Percentiles rank a stretch among this genome's conserved stretches.
Evolutionary conservation across 768 basidiomycete genomes (phyloP).

Genomic region (Suillus cothurnatus): DNA sequence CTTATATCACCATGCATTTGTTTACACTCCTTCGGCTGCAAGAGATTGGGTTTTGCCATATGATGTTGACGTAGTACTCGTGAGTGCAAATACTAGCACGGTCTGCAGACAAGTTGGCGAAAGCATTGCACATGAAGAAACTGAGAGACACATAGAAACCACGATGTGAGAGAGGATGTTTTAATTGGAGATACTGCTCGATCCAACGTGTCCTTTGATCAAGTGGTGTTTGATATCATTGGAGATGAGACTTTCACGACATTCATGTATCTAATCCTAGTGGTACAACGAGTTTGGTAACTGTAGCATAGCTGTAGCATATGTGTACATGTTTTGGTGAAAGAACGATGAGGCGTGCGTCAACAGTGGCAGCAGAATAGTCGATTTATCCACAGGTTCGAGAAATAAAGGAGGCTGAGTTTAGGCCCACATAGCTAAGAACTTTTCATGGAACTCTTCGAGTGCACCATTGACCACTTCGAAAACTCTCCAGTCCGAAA

Average conservation of each 20-base stretch:
- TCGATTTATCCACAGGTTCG: neutral
- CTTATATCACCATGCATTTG: constrained; percentile 71
- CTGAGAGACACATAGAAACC: too few species aligned
- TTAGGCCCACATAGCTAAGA: constrained; percentile 63
- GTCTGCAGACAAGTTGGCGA: too few species aligned
- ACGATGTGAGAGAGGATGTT: constrained; percentile 20
- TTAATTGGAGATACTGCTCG: constrained; percentile 32
- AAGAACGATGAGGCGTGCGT: neutral
- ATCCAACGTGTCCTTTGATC: constrained; percentile 40
- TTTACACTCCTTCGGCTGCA: constrained; percentile 61
- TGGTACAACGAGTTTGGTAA: neutral
- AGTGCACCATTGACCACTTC: constrained; percentile 45
- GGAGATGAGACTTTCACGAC: constrained; percentile 17
- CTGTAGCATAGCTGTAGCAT: neutral
- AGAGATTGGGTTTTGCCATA: too few species aligned
- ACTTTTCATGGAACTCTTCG: constrained; percentile 59
- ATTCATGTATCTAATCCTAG: too few species aligned
- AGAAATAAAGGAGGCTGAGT: neutral
- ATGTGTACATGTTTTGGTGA: neutral
- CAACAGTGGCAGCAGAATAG: neutral
- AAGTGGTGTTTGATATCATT: constrained; percentile 43
- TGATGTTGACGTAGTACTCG: too few species aligned
- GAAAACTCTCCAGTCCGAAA: constrained; percentile 59
- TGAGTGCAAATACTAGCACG: too few species aligned
- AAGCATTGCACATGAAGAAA: too few species aligned